Base-by-base conservation (phyloP, 495 filamentous ascomycete species). In the Xylaria palmicola region DNA sequence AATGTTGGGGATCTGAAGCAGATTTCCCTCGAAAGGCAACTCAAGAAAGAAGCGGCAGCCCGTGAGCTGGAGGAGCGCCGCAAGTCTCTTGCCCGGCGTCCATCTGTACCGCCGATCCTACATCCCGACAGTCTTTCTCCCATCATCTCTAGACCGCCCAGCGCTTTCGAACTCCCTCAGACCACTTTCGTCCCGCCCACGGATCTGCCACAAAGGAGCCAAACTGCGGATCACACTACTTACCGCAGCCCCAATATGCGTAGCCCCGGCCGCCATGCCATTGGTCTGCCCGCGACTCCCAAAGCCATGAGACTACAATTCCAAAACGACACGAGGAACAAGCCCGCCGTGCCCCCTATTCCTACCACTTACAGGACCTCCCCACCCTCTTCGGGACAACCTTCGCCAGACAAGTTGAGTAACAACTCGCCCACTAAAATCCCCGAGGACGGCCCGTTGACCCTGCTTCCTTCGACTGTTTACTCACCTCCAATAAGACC, bases 1-100 rank as follows among this genome's bases (percentile, higher is more conserved):
- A 53, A 53, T 39, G 70, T 69, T 13, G 75, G 77, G 4, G 77
- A 77, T 44, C 62, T 79, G 47, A 76, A 65, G 58, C 60, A 72
- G 37, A 78, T 82, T 53, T 82, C 78, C 44, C 79, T 81, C 47
- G 83, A 85, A 62, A 71, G 80, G 40, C 77, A 79, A 47, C 68
- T 81, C 43, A 87, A 88, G 74, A 91, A 88, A 74, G 90, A 93
- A 65, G 75, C 88, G 26, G 92, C 92, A 13, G 90, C 90, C 7
- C 87, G 88, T 54, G 92, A 97, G 74, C 82, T 97, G 24, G 92
- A 97, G 75, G 89, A 92, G 59, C 85, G 92, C 19, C 85, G 92
- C 45, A 83, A 90, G 63, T 97, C 92, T 22, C 83, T 96, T 13
- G 89, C 90, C 2, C 80, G 88, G 10, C 84, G 91, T 62, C 88